Conservation (phyloP, 2,329 filamentous ascomycete genomes). For the Talaromyces sp. region DNA sequence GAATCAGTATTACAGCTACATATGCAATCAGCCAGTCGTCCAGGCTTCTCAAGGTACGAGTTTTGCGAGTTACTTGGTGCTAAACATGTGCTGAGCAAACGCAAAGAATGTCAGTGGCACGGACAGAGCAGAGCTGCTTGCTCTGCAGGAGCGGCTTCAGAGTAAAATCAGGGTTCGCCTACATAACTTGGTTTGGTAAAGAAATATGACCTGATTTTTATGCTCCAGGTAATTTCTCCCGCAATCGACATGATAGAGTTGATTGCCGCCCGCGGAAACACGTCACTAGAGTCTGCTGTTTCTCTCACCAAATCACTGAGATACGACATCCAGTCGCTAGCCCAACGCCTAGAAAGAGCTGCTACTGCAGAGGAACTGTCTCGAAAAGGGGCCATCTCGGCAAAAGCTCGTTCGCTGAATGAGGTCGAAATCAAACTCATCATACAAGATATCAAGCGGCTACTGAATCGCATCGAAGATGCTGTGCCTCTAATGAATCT, state of each 20-base stretch:
- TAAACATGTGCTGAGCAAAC: background rate
- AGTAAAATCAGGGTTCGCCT: constrained; percentile 71
- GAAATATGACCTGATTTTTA: constrained; percentile 54
- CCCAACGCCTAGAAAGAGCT: constrained; percentile 65
- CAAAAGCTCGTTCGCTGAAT: constrained; percentile 49
- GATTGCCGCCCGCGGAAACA: constrained; percentile 65
- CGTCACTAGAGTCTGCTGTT: constrained; percentile 77
- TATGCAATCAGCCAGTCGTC: constrained; percentile 82
- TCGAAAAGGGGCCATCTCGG: constrained; percentile 26
- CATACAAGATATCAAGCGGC: constrained; percentile 65
- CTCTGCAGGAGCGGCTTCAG: constrained; percentile 68
- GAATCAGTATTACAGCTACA: constrained; percentile 75
- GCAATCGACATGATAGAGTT: constrained; percentile 12
- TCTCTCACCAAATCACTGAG: constrained; percentile 76
- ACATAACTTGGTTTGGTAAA: constrained; percentile 17
- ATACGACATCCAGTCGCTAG: constrained; percentile 75
- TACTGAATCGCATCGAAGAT: constrained; percentile 78
- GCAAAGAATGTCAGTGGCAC: constrained; percentile 62
- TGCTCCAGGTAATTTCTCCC: constrained; percentile 79
- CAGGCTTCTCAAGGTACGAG: constrained; percentile 61
- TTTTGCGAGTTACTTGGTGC: background rate
- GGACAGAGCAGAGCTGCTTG: constrained; percentile 64
- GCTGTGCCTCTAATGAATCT: constrained; percentile 88
- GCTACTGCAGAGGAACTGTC: constrained; percentile 54
- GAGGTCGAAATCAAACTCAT: constrained; percentile 64